phyloP scores from a whole-genome alignment of 352 stramenopile genomes.

The Halophytophthora polymorphica region DNA sequence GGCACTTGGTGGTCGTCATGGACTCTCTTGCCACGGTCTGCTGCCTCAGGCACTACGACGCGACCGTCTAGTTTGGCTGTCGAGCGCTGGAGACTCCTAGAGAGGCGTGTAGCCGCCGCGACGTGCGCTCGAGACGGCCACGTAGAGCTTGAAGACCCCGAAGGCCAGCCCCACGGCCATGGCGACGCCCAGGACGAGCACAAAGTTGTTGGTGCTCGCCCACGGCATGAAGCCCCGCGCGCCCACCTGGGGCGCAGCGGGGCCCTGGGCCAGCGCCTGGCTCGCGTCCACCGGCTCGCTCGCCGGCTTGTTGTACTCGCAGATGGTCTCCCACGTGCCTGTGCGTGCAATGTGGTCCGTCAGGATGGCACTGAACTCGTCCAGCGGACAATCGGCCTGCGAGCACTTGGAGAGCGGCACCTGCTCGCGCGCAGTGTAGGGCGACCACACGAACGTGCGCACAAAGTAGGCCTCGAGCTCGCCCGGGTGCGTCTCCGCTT shows the following conservation, averaged over 20 bases:
- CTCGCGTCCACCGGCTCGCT: constrained; percentile 12
- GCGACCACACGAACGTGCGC: constrained; percentile 76
- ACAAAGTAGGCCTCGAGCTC: constrained; percentile 56
- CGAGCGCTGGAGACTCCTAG: constrained; percentile 14
- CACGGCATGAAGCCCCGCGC: constrained; percentile 14
- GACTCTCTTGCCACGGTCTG: no score
- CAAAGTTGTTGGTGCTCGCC: constrained; percentile 27
- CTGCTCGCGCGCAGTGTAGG: constrained; percentile 57
- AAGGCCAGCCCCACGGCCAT: constrained; percentile 47
- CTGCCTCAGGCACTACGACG: no score
- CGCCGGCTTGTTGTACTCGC: constrained; percentile 49
- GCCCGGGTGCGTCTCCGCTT: constrained; percentile 14
- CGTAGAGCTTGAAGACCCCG: constrained; percentile 49
- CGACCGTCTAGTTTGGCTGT: no score
- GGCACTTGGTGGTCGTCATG: no score
- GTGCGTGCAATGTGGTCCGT: constrained; percentile 57
- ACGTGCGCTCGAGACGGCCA: constrained; percentile 36
- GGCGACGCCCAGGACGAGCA: constrained; percentile 43
- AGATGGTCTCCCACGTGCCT: constrained; percentile 82
- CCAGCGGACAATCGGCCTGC: constrained; percentile 55
- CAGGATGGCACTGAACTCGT: constrained; percentile 79
- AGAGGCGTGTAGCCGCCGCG: constrained; percentile 50
- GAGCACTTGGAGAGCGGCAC: constrained; percentile 81
- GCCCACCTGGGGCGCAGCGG: constrained; percentile 2
- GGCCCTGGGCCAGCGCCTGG: constrained; percentile 9